Evolutionary conservation across 345 rosid species (phyloP), one percentile per base, ranked within the genome.

Genomic region (Geranium rotundifolium): DNA sequence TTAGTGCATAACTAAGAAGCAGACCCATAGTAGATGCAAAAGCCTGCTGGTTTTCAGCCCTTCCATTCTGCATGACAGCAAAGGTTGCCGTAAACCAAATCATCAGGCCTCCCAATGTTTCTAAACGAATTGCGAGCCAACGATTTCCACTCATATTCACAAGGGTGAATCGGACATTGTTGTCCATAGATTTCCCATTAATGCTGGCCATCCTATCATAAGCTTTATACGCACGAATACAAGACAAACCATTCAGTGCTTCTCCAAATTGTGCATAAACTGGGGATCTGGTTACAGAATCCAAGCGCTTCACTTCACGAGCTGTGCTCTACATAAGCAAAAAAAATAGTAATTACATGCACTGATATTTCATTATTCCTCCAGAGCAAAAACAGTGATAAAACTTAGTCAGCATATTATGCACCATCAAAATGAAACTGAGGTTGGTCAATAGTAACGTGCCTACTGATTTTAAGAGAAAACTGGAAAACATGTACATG

Each of bases 251-350:
- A 77, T 93, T 93, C 72, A 93, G 76, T 7, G 99, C 99, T 80
- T 93, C 99, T 41, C 99, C 90, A 74, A 93, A 93, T 69, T 93
- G 99, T 64, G 99, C 99, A 78, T 93, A 90, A 58, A 93, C 96
- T 1, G 99, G 99, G n/a, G 99, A 93, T 82, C 99, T 86, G 29
- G 86, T 74, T 59, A 85, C 61, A 30, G 99, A 93, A 73, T 93
- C 99, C 78, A 93, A 69, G 63, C 99, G 95, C 79, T 93, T 93
- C 60, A 93, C 84, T 79, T 93, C 99, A 66, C 99, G 99, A 0
- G 99, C 88, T 7, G 99, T 90, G 84, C 83, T 90, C 99, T 93
- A 67, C 59, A 73, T 59, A 65, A 23, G 46, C 31, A 75, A 73
- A 65, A 68, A 34, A 8, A 34, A 20, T 57, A 34, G 41, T 34